Base-by-base conservation (phyloP, 2,329 filamentous ascomycete species). In the Phyllosticta ampelicida region DNA sequence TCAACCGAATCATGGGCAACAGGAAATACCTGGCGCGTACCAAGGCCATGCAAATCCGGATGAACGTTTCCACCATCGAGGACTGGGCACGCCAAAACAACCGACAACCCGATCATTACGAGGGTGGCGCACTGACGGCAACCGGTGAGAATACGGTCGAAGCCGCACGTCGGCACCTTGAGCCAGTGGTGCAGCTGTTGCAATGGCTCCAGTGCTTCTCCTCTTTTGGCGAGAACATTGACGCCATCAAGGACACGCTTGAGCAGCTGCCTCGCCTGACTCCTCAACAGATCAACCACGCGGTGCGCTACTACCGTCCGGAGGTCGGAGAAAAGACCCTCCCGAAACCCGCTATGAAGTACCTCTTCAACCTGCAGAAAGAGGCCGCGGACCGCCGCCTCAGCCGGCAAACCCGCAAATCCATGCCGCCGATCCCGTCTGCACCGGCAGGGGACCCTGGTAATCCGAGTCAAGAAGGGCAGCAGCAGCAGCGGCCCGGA, bases 131-230 rank as follows among this genome's bases (percentile, higher is more conserved):
- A 56, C 91, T 89, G 72, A 87, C 81, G 18, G 85, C 88, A 6
- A 89, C 86, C 0, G 92, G 92, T 3, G 94, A 97, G 69, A 88
- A 84, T 55, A 96, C 89, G 0, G 80, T 94, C 19, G 92, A 97
- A 49, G 83, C 90, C 3, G 85, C 90, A 20, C 82, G 90, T 63
- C 82, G 86, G 61, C 92, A 99, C 70, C 79, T 99, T 19, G 87
- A 89, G 8, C 94, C 94, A 4, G 82, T 96, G 19, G 91, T 97
- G 58, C 94, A 99, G 71, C 79, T 99, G 2, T 78, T 99, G 5
- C 94, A 99, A 72, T 99, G 94, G 94, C 78, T 99, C 36, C 94
- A 99, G 70, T 96, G 91, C 71, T 97, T 97, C 73, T 97, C 94
- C 1, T 96, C 90, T 0, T 80, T 97, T 3, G 90, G 85, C 5